These are phyloP conservation scores for Alternaria arbusti DNA, from an alignment of 2,329 filamentous ascomycete species.

Conservation along the genomic window DNA sequence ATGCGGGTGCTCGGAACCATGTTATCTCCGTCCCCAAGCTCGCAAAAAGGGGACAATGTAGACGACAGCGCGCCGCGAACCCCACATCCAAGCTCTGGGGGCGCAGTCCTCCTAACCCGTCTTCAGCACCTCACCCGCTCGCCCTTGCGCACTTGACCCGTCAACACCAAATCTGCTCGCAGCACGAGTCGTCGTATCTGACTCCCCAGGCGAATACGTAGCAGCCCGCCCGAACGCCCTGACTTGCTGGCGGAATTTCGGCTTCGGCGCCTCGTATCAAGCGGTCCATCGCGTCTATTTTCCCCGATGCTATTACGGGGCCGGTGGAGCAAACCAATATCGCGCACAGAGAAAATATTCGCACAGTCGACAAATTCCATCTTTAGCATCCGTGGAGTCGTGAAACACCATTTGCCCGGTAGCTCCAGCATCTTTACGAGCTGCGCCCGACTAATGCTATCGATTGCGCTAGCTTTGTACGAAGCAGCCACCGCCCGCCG, in stretches of 20 bases:
- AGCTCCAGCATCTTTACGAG: background rate
- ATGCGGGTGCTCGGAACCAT: background rate
- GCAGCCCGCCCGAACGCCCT: slow-evolving; percentile 1
- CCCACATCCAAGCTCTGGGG: slow-evolving; percentile 17
- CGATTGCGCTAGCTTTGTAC: background rate
- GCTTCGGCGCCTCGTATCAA: slow-evolving; percentile 9
- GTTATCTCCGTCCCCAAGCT: slow-evolving; percentile 3
- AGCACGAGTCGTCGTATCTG: slow-evolving; percentile 3
- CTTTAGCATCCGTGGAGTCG: slow-evolving; percentile 4
- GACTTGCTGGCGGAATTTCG: slow-evolving; percentile 7
- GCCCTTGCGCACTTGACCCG: background rate
- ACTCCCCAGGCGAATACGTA: slow-evolving; percentile 1
- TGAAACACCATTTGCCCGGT: slow-evolving; percentile 3
- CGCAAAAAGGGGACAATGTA: slow-evolving; percentile 5
- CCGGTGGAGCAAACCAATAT: slow-evolving; percentile 6
- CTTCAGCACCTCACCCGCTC: slow-evolving; percentile 7
- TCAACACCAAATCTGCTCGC: slow-evolving; percentile 2
- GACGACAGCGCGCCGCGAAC: slow-evolving; percentile 5
- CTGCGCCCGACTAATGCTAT: background rate
- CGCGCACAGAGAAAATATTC: slow-evolving; percentile 4
- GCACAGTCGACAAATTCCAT: slow-evolving; percentile 11
- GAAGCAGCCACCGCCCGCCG: background rate
- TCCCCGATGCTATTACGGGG: slow-evolving; percentile 11
- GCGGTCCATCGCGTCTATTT: slow-evolving; percentile 10
- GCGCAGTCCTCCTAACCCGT: slow-evolving; percentile 9